phyloP scores from a whole-genome alignment of 306 rosid species.

The Cicer arietinum region DNA sequence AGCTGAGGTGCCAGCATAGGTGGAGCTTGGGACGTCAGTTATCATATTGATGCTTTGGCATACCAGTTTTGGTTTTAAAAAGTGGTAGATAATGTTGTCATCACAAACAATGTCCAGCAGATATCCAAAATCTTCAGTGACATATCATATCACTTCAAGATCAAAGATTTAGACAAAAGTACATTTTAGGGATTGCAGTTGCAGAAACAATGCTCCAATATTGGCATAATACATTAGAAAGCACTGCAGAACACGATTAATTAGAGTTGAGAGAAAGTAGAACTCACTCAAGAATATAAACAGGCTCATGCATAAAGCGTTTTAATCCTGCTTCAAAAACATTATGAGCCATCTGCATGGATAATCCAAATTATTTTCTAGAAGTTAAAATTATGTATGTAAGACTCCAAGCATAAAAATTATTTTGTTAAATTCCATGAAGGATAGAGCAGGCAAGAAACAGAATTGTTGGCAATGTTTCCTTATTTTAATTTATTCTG shows the following conservation, averaged over 20 bases:
- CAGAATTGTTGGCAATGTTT: background rate
- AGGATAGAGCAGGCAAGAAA: constrained; percentile 25
- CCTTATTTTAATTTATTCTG: constrained; percentile 11
- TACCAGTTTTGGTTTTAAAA: background rate
- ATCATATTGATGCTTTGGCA: background rate
- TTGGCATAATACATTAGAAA: constrained; percentile 15
- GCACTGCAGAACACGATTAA: constrained; percentile 10
- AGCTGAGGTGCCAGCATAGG: too few relatives aligned
- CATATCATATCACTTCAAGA: background rate
- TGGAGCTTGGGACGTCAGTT: background rate
- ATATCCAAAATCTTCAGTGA: background rate
- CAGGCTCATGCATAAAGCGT: constrained; percentile 88
- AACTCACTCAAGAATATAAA: constrained; percentile 96
- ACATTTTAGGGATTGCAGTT: background rate
- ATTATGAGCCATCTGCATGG: constrained; percentile 92
- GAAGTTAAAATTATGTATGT: constrained; percentile 3
- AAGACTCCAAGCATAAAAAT: constrained; percentile 7
- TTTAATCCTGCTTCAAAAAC: constrained; percentile 94
- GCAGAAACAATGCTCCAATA: background rate
- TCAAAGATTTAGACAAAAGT: background rate
- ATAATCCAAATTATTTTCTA: constrained; percentile 41
- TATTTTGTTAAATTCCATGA: background rate
- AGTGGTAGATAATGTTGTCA: background rate
- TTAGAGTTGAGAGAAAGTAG: constrained; percentile 38
- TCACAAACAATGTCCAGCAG: background rate